Base-by-base conservation (phyloP, 306 rosid genomes). In the Vigna angularis region DNA sequence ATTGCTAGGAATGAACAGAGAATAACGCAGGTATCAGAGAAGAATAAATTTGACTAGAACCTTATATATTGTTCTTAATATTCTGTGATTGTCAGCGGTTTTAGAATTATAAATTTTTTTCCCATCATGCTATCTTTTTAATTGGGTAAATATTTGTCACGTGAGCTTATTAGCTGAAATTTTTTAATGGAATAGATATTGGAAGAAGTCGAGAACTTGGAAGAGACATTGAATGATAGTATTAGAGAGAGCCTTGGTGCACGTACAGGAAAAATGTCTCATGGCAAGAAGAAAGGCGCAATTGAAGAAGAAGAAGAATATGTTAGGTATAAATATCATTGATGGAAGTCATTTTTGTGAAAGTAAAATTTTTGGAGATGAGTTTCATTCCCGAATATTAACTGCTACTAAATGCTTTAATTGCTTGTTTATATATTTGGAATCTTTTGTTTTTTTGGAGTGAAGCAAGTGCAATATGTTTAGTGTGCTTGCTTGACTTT, bases 1-100 rank as follows among this genome's bases (percentile, higher is more conserved):
- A 95, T 95, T 78, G 98, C 98, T 34, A 86, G 98, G 81, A 95
- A 92, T 83, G 98, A 95, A 83, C 98, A 95, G 79, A 91, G 98
- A 85, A 95, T 90, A 14, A 16, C 84, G 58, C 91, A 95, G 97
- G 98, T 95, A 85, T 75, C 70, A 79, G 49, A 67, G 59, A 76
- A 79, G 3, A 79, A 59, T 50, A 65, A 70, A 63, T 38, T 20
- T 51, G 62, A 47, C 73, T 11, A 30, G 76, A 28, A 45, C 36
- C 76, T 34, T 75, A 59, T 66, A 53, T 61, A 58, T 52, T 48
- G 15, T 17, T 61, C 74, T 56, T 70, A 64, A 73, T 73, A 68
- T 77, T 68, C 52, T 74, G 69, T 57, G 61, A 72, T 70, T 58
- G 71, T 69, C 20, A 9, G 58, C 24, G 51, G 64, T 72, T 58